Conservation (phyloP, 768 basidiomycete genomes). For the Leccinum rimulosum region DNA sequence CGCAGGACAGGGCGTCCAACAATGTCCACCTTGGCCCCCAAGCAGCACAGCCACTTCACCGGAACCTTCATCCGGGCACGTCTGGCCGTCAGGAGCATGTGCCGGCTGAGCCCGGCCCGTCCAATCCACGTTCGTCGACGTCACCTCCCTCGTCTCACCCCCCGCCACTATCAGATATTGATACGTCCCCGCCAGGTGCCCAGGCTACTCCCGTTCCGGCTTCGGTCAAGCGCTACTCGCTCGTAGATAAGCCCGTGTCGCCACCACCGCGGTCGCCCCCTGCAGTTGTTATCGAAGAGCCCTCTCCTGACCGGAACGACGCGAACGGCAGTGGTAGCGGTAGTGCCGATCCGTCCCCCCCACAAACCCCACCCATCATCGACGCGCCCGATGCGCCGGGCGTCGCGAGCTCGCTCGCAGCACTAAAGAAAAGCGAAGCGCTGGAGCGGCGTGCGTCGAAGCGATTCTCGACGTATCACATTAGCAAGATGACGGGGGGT, state of each 20-base stretch:
- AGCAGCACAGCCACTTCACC: constrained; percentile 14
- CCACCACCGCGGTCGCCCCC: constrained; percentile 41
- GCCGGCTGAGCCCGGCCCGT: constrained; percentile 10
- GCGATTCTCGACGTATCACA: constrained; percentile 92
- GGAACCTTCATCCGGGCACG: constrained; percentile 13
- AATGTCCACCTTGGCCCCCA: constrained; percentile 16
- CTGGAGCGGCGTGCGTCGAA: constrained; percentile 92
- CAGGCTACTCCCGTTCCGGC: constrained; percentile 47
- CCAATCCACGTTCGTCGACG: constrained; percentile 13
- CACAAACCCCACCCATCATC: constrained; percentile 35
- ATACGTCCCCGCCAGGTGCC: constrained; percentile 30
- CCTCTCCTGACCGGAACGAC: constrained; percentile 24
- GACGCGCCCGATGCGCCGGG: constrained; percentile 50
- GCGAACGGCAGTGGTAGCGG: constrained; percentile 22
- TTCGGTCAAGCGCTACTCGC: constrained; percentile 73
- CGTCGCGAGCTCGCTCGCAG: constrained; percentile 80
- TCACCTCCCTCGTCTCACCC: constrained; percentile 6
- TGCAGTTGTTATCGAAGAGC: constrained; percentile 45
- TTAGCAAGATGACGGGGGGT: constrained; percentile 85
- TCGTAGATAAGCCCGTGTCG: constrained; percentile 66
- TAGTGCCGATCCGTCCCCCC: constrained; percentile 27
- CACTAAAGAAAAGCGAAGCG: constrained; percentile 81
- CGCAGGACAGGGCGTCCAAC: neutral
- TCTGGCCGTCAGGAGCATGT: constrained; percentile 6
- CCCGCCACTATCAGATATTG: constrained; percentile 11